A percentile compares a stretch with the other conserved stretches of the same genome.
These are phyloP conservation scores for Spongispora temasekensis DNA, from an alignment of 1,284 basidiomycete genomes.

Conservation along the genomic window DNA sequence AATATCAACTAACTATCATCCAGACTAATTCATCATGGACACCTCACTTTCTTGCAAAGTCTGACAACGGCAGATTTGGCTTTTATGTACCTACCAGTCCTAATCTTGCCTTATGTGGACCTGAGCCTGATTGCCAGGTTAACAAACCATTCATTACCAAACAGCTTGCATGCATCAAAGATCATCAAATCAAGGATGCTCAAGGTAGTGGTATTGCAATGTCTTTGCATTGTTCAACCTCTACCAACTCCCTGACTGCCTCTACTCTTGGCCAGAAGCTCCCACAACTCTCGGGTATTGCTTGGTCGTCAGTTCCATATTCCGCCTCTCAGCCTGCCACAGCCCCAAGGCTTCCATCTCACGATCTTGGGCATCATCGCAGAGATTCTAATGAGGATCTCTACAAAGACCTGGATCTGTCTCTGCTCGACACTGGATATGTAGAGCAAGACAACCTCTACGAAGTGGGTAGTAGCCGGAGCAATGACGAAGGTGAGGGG, in stretches of 20 bases:
- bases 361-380: not conserved
- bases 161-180: not conserved
- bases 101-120: not conserved
- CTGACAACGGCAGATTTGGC: not conserved
- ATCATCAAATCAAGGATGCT: not conserved
- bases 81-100: not conserved
- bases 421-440: too few relatives aligned
- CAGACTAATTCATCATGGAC: too few relatives aligned
- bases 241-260: not conserved
- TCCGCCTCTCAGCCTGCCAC: not conserved
- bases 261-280: not conserved
- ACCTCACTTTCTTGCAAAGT: not conserved
- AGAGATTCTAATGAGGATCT: too few relatives aligned
- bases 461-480: too few relatives aligned
- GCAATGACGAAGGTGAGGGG: too few relatives aligned
- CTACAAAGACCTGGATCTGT: too few relatives aligned
- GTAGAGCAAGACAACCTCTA: too few relatives aligned
- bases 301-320: too few relatives aligned
- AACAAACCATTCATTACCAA: not conserved
- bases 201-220: too few relatives aligned
- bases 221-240: not conserved
- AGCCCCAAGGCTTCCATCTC: not conserved
- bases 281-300: not conserved
- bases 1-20: too few relatives aligned
- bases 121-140: not conserved